Evolutionary conservation across 495 filamentous ascomycete species (phyloP), one percentile per base, ranked within the genome.

Genomic region (Penicillium longicatenatum): DNA sequence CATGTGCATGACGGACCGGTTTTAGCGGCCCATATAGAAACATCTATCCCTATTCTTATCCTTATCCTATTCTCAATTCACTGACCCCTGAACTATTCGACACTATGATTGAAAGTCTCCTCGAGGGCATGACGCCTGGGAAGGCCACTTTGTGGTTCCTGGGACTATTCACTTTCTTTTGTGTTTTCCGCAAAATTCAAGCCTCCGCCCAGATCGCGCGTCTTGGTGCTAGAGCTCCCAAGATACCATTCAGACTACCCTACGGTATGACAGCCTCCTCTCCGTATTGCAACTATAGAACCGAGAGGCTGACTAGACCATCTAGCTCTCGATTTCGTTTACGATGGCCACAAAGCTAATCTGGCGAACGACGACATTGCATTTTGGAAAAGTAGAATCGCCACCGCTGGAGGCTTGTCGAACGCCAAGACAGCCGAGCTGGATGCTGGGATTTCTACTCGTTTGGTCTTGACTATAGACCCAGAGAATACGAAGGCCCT

Each of bases 401-500:
- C 41, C 11, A 59, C 53, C 3, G 71, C 74, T 26, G 69, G 74
- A 3, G 72, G 74, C 19, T 21, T 53, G 48, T 17, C 59, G 19
- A 70, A 65, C 51, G 54, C 69, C 62, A 71, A 73, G 52, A 97
- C 92, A 0, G 73, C 81, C 33, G 91, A 96, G 68, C 59, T 74
- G 21, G 72, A 75, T 12, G 42, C 88, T 9, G 70, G 82, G 4
- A 75, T 84, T 41, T 78, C 79, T 24, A 69, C 62, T 22, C 85
- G 87, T 7, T 61, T 84, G 19, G 66, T 91, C 46, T 72, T 91
- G 54, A 92, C 90, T 1, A 79, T 75, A 22, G 88, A 92, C 35
- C 79, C 82, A 8, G 82, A 82, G 54, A 85, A 85, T 44, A 82
- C 84, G 71, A 92, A 96, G 67, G 89, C 92, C 8, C 70, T 97